Base-by-base conservation (phyloP, 805 yeast species). In the Candida arabinofermentans region DNA sequence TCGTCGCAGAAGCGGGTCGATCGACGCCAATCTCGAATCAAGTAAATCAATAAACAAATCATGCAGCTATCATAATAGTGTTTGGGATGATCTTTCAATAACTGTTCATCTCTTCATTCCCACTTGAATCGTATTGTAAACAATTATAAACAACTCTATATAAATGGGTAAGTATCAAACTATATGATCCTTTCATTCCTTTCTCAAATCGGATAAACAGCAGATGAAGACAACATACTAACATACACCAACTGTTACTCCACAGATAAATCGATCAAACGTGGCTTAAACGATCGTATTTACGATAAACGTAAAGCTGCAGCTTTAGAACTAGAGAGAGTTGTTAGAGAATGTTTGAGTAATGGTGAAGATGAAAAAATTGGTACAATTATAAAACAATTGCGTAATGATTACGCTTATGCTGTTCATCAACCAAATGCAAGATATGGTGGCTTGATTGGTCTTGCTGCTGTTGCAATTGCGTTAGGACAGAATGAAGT, bases 391-490 rank as follows among this genome's bases (percentile, higher is more conserved):
- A 85, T 91, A 33, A 81, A 77, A 44, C 95, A 89, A 57, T 68
- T 93, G 42, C 74, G 87, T 37, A 70, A 81, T 31, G 89, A 84
- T 51, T 84, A 77, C 57, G 88, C 91, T 0, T 83, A 87, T 67
- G 77, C 96, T 31, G 76, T 85, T 42, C 86, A 90, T 69, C 81
- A 86, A 65, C 80, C 96, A 39, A 73, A 85, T 72, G 87, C 96
- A 5, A 76, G 96, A 53, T 90, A 89, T 70, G 99, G 99, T 14
- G 97, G 98, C 0, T 72, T 91, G 32, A 91, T 95, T 50, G 98
- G 98, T 0, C 68, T 93, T 16, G 99, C 98, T 5, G 96, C 96
- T 10, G 93, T 89, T 4, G 89, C 96, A 0, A 90, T 93, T 42
- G 98, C 98, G 0, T 65, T 93, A 24, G 97, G 98, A 2, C 74